A percentile compares a stretch with the other conserved stretches of the same genome.
These are phyloP conservation scores for Fallopia convolvulus DNA, from an alignment of 148 eudicot species.

Conservation along the genomic window DNA sequence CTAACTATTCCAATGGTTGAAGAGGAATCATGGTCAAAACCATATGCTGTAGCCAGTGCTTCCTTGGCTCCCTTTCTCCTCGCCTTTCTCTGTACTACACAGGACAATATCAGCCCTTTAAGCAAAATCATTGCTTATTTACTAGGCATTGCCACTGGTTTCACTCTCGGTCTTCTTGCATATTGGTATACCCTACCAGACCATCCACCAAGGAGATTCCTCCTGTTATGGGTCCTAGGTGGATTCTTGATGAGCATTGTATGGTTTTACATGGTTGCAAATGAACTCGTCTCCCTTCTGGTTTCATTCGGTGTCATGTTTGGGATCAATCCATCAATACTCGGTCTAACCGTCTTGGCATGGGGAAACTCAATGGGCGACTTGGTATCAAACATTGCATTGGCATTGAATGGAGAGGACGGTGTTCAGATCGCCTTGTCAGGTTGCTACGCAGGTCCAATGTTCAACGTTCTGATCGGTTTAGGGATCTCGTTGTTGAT, in stretches of 20 bases:
- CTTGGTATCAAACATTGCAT: constrained; percentile 68
- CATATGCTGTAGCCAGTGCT: constrained; percentile 75
- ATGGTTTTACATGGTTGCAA: constrained; percentile 96
- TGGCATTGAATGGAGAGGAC: constrained; percentile 82
- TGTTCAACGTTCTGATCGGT: constrained; percentile 91
- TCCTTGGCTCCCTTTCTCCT: constrained; percentile 67
- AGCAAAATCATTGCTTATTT: constrained; percentile 34
- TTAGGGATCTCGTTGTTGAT: constrained; percentile 71
- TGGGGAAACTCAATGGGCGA: constrained; percentile 99
- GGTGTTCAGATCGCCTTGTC: constrained; percentile 90
- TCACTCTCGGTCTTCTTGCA: constrained; percentile 40
- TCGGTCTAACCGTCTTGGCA: constrained; percentile 88
- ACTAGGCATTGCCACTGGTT: constrained; percentile 39
- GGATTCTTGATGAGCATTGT: constrained; percentile 91
- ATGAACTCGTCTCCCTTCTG: constrained; percentile 79
- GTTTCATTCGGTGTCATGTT: constrained; percentile 65
- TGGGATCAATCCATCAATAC: constrained; percentile 78
- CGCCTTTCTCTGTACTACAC: constrained; percentile 51
- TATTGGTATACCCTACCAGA: constrained; percentile 45
- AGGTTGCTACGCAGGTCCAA: constrained; percentile 96
- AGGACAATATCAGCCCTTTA: constrained; percentile 29
- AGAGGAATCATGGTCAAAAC: constrained; percentile 77
- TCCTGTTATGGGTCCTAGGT: constrained; percentile 74
- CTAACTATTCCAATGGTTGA: constrained; percentile 82
- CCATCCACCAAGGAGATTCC: constrained; percentile 62